Base-by-base conservation (phyloP, 345 rosid genomes). In the Gynandropsis gynandra region DNA sequence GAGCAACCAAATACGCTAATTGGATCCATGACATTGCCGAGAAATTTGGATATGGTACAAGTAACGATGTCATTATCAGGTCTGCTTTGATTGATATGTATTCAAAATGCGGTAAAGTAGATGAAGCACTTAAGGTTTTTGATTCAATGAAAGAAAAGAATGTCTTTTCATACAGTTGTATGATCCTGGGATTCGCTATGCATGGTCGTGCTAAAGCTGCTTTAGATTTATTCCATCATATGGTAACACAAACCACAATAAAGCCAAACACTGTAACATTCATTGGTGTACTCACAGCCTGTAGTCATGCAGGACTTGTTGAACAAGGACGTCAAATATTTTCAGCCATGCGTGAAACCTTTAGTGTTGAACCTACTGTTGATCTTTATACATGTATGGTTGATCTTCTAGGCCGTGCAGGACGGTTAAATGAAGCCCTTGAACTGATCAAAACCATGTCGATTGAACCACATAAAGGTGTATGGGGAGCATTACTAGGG, bases 401-500 rank as follows among this genome's bases (percentile, higher is more conserved):
- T 29, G 95, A 90, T 74, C 72, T 90, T 50, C 79, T 87, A 62
- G 87, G 92, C 32, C 81, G 96, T 42, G 69, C 77, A 29, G 98
- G 95, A 17, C 61, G 58, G 37, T 68, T 90, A 43, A 58, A 59
- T 21, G 92, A 90, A 72, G 92, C 98, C 3, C 75, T 80, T 14
- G 74, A 80, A 37, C 56, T 87, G 54, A 74, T 60, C n/a, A 36
- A 68, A 48, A 71, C 60, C 8, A 84, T 90, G 85, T 74, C 85
- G 0, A 47, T 67, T 33, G 56, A 87, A 43, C 82, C 89, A 47
- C 66, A 73, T 52, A 83, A 67, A 17, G 83, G 78, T 19, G 80
- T 80, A 16, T 90, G 96, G 98, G 95, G 98, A 32, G 96, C 98
- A 17, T 67, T 90, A 45, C 92, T 90, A 11, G 95, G 89, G 52